Evolutionary conservation across 2,329 filamentous ascomycete species (phyloP), one percentile per base, ranked within the genome.

Genomic region (Colletotrichum sp.): DNA sequence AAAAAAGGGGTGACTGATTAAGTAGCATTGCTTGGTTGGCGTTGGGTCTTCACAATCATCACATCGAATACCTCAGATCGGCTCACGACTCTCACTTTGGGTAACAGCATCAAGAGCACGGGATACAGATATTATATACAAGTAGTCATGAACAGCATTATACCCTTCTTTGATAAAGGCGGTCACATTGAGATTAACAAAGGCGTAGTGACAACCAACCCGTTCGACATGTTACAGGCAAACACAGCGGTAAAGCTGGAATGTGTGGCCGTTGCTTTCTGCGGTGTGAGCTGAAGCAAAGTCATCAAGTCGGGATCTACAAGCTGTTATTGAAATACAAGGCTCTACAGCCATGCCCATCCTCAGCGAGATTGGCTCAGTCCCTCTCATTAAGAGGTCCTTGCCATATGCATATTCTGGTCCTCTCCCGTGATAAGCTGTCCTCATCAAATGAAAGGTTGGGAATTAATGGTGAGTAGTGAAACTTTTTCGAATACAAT

Each of bases 131-230:
- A 68, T 68, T 55, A 74, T 43, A 65, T 65, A 71, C 21, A 73
- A 61, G 68, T 66, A 74, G 48, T 72, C 68, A 32, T 61, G 18
- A 74, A 36, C 30, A 74, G 61, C 55, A 30, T 55, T 62, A 66
- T 55, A 66, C 55, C 61, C 38, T 52, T 36, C 34, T 63, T 34
- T 32, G n/a, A 4, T 4, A 52, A 3, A 21, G 4, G 43, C 43
- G 43, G 43, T 52, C 43, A 4, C 12, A 4, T 52, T 52, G 10
- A 4, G 10, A 4, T 21, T 21, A 7, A 21, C 4, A 4, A 21
- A 52, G 43, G 4, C 2, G n/a, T 52, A 13, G 43, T 52, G 43
- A 52, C 10, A 52, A 52, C 3, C 38, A 43, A 38, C 18, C 16
- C 18, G 3, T 21, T 21, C 43, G 5, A 21, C n/a, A 2, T 48